Evolutionary conservation across 768 basidiomycete genomes (phyloP), one percentile per base, ranked within the genome.

Genomic region (Lactarius vividus): DNA sequence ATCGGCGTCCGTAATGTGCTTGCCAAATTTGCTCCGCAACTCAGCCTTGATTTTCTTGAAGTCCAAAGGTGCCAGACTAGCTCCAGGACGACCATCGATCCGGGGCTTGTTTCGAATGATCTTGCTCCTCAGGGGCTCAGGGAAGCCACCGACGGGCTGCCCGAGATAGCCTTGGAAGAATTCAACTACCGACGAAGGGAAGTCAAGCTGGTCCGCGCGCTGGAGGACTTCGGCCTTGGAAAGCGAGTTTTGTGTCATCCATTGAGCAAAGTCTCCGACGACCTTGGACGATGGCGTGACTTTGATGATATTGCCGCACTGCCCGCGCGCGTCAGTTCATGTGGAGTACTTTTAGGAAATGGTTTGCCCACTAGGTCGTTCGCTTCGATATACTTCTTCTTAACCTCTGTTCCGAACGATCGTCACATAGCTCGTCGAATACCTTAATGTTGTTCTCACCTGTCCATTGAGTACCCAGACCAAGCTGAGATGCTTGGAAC

Each of bases 101-200:
- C 92, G 86, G 54, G 89, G 87, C 78, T 95, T 96, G 78, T 94
- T 87, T 73, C 97, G 88, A 75, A 98, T 99, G 74, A 99, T 85
- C 70, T 88, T 85, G 69, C 88, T 84, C 69, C 97, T 93, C 69
- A 99, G 80, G 46, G 96, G 95, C 76, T 99, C 97, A 64, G 97
- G 97, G 91, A 98, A 98, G 57, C 97, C 96, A 75, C 95, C 97
- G 74, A 93, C 90, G 62, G 97, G 97, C 75, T 98, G 94, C 37
- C 97, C 96, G 69, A 99, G 91, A 79, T 95, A 96, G 20, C 97
- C 97, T 76, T 98, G 96, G 94, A 98, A 98, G 84, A 97, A 99
- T 73, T 98, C 96, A 49, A 94, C 92, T 56, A 94, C 93, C 39
- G 92, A 95, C 13, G 93, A 95, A 10, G 97, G 97, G 88, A 99